A percentile compares a stretch with the other conserved stretches of the same genome.
phyloP scores from a whole-genome alignment of 257 asterid genomes.

The Henckelia pumila region DNA sequence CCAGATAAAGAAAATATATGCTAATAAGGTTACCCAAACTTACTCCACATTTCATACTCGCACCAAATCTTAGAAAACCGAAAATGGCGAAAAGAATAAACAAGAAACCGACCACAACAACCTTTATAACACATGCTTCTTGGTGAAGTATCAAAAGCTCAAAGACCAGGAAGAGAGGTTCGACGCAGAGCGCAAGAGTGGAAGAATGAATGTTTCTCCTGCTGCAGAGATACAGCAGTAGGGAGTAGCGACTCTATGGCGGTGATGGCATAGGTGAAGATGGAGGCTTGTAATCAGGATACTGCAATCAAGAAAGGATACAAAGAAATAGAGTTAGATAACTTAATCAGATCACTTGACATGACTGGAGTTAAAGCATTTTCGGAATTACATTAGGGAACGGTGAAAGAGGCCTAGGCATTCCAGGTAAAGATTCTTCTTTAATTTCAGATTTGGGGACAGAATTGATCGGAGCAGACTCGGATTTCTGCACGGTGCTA shows the following conservation, averaged over 20 bases:
- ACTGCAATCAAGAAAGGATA: conserved; percentile 45
- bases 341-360: neutral
- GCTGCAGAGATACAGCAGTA: no score
- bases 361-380: neutral
- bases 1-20: no score
- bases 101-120: neutral
- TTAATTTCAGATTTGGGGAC: conserved; percentile 50
- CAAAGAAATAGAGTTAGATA: neutral
- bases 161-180: neutral
- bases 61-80: neutral
- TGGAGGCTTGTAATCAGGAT: conserved; percentile 96
- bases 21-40: no score
- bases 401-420: conserved; percentile 77
- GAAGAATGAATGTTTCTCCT: neutral
- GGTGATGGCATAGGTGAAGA: conserved; percentile 88
- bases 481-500: conserved; percentile 34
- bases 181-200: neutral
- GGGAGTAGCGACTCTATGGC: conserved; percentile 43
- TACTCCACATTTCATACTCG: no score
- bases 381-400: conserved; percentile 67
- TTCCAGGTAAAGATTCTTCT: conserved; percentile 44
- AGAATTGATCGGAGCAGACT: conserved; percentile 40
- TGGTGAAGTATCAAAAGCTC: neutral
- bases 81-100: neutral
- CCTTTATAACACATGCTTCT: neutral